Conservation (phyloP, 495 filamentous ascomycete genomes). For the Copromyces sp. region DNA sequence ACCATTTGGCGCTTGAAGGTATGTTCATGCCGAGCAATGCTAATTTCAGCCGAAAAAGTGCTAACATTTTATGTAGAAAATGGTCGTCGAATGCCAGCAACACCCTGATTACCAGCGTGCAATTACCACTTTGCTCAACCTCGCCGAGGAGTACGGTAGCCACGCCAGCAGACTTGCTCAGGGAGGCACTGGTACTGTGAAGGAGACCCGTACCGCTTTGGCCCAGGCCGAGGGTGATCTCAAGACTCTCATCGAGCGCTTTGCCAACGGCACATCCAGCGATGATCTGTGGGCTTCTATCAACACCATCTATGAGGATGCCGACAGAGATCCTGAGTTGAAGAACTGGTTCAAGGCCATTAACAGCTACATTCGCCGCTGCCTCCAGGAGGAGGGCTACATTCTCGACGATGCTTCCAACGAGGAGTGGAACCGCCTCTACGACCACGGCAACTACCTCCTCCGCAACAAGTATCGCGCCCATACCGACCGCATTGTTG, state of each 20-base stretch:
- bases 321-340: conserved; percentile 80
- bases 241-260: conserved; percentile 84
- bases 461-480: conserved; percentile 78
- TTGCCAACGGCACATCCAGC: conserved; percentile 85
- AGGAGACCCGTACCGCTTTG: conserved; percentile 59
- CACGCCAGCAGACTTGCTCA: conserved; percentile 56
- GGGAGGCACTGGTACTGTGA: conserved; percentile 54
- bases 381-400: conserved; percentile 80
- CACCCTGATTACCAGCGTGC: conserved; percentile 88
- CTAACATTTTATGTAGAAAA: conserved; percentile 48
- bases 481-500: conserved; percentile 78
- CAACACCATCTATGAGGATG: conserved; percentile 81
- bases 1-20: conserved; percentile 79
- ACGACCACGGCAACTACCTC: conserved; percentile 80
- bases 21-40: background rate
- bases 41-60: background rate
- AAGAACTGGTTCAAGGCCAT: conserved; percentile 80
- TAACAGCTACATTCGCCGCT: conserved; percentile 68
- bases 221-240: conserved; percentile 67
- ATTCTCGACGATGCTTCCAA: conserved; percentile 78
- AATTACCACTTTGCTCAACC: conserved; percentile 68
- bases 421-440: conserved; percentile 71
- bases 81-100: conserved; percentile 90
- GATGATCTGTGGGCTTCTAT: conserved; percentile 81
- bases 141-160: conserved; percentile 79